Evolutionary conservation across 139 green algal species (phyloP).

Genomic region (Zygnema cylindricum): DNA sequence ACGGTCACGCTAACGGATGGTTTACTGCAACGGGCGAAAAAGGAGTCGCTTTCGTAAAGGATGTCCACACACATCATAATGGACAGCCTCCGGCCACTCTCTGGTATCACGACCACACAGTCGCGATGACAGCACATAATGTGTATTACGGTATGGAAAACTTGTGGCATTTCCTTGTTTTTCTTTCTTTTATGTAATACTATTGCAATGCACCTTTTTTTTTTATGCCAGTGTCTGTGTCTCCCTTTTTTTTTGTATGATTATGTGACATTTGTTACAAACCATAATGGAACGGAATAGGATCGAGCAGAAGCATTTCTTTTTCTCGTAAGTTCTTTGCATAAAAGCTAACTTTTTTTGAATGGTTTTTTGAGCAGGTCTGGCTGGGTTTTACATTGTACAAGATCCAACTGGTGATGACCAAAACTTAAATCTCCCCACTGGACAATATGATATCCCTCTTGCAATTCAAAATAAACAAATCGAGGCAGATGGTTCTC

Average conservation of each 20-base stretch:
- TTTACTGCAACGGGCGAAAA: not conserved
- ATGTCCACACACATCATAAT: conserved; percentile 42
- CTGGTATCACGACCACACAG: conserved; percentile 56
- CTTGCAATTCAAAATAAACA: conserved; percentile 22
- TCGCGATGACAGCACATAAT: conserved; percentile 49
- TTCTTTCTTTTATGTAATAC: no score
- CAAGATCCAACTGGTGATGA: not conserved
- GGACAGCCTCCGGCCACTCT: not conserved
- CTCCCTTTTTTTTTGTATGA: no score
- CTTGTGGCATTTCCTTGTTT: no score
- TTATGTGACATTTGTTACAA: no score
- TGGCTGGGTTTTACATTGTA: conserved; percentile 29
- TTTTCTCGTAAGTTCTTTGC: no score
- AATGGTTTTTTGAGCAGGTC: not conserved
- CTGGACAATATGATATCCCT: conserved; percentile 5
- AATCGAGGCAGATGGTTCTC: conserved; percentile 11
- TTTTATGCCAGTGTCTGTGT: no score
- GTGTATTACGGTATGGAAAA: not conserved
- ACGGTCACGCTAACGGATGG: conserved; percentile 41
- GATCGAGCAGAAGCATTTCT: no score
- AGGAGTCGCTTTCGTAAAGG: not conserved
- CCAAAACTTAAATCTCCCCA: not conserved
- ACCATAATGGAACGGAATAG: no score
- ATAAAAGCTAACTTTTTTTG: no score
- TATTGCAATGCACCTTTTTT: no score